Evolutionary conservation across 2,329 filamentous ascomycete genomes (phyloP).

Genomic region (Monosporascus sp.): DNA sequence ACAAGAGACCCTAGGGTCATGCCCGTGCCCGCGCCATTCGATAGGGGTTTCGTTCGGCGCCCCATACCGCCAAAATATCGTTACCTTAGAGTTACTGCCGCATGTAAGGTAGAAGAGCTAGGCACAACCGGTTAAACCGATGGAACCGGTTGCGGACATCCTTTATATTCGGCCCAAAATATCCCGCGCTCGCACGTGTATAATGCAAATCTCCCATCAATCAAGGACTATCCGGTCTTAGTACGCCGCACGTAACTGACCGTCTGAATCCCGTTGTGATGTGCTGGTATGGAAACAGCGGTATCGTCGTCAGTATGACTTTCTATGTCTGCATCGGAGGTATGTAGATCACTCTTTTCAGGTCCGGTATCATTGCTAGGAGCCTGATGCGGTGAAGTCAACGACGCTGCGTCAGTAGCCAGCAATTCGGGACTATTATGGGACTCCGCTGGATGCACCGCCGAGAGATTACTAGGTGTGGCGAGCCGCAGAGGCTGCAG

Average conservation of each 20-base stretch:
- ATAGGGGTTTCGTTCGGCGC: no score
- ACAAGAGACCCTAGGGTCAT: not conserved
- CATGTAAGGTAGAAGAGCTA: no score
- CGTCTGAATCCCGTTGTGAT: no score
- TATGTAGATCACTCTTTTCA: constrained; percentile 21
- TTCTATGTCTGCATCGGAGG: constrained; percentile 26
- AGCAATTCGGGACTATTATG: constrained; percentile 4
- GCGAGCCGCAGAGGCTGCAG: not conserved
- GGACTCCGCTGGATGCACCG: constrained; percentile 1
- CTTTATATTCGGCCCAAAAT: no score
- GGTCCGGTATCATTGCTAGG: constrained; percentile 10
- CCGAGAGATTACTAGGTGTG: constrained; percentile 2
- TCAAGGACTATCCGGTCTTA: no score
- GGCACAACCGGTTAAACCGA: no score
- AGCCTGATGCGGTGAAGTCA: constrained; percentile 15
- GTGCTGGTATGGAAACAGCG: not conserved
- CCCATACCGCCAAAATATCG: no score
- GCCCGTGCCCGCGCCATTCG: not conserved
- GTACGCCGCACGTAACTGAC: no score
- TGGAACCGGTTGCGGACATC: no score
- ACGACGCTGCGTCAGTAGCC: constrained; percentile 13
- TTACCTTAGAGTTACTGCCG: no score
- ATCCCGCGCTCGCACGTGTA: no score
- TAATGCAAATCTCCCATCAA: no score
- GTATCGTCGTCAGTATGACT: constrained; percentile 21